A percentile compares a stretch with the other conserved stretches of the same genome.
Conservation (phyloP, 257 asterid genomes). For the Solanum commersonii region DNA sequence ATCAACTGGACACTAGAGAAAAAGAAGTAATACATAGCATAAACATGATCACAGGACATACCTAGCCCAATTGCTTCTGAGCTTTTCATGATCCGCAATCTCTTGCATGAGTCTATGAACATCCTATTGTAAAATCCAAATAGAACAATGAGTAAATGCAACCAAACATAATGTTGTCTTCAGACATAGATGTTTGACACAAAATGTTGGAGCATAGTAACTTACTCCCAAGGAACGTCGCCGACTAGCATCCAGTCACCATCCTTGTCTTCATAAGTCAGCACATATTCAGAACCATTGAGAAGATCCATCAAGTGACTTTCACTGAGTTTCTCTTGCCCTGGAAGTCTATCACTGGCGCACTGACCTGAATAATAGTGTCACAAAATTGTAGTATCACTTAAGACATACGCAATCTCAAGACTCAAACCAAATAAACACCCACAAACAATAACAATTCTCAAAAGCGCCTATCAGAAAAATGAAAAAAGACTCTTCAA, state of each 20-base stretch:
- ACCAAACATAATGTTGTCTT: background rate
- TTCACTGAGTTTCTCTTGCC: constrained; percentile 42
- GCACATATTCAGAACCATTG: constrained; percentile 59
- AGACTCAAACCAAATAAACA: background rate
- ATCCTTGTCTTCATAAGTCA: constrained; percentile 70
- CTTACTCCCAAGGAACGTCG: constrained; percentile 90
- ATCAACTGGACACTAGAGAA: background rate
- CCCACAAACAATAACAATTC: background rate
- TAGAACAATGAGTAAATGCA: background rate
- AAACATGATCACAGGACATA: constrained; percentile 5
- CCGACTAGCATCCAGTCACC: constrained; percentile 96
- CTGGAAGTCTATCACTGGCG: constrained; percentile 30
- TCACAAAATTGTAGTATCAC: background rate
- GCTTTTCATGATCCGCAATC: constrained; percentile 85
- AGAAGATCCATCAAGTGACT: constrained; percentile 51
- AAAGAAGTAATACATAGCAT: background rate
- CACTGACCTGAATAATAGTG: constrained; percentile 40
- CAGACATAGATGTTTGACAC: background rate
- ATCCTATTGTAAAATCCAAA: constrained; percentile 36
- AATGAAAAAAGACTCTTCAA: background rate
- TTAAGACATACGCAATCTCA: background rate
- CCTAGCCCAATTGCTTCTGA: constrained; percentile 85
- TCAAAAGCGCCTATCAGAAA: background rate
- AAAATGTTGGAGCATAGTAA: background rate
- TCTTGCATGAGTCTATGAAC: constrained; percentile 76